Conservation (phyloP, 2,329 filamentous ascomycete genomes). For the Dactylellina cionopaga region DNA sequence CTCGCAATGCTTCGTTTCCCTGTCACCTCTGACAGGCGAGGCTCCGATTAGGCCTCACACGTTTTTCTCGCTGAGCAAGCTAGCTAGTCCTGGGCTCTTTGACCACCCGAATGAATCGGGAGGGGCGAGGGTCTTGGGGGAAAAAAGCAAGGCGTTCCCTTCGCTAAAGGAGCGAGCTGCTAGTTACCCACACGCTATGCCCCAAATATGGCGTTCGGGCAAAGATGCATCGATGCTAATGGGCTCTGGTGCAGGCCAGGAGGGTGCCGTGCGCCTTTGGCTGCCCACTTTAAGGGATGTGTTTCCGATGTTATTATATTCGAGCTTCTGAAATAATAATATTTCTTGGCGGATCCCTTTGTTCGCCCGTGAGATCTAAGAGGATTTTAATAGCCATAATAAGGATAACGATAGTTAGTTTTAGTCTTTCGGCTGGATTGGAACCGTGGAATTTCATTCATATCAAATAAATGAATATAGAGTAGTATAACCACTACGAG, state of each 20-base stretch:
- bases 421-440: slow-evolving; percentile 15
- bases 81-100: slow-evolving; percentile 22
- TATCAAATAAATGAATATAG: no score
- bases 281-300: slow-evolving; percentile 47
- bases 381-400: no score
- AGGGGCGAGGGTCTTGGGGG: slow-evolving; percentile 27
- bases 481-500: no score
- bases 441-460: background rate
- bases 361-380: no score
- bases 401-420: no score
- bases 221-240: slow-evolving; percentile 13
- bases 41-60: slow-evolving; percentile 39
- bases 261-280: slow-evolving; percentile 52
- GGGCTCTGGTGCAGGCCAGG: slow-evolving; percentile 15
- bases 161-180: background rate
- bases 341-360: no score
- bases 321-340: slow-evolving; percentile 33
- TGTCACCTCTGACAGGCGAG: slow-evolving; percentile 49
- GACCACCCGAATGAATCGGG: slow-evolving; percentile 17
- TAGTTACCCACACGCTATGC: background rate
- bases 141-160: slow-evolving; percentile 36
- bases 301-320: slow-evolving; percentile 49
- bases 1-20: slow-evolving; percentile 45
- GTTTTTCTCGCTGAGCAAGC: slow-evolving; percentile 18
- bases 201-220: background rate